Evolutionary conservation across 2,329 filamentous ascomycete genomes (phyloP).

Genomic region (Fusarium sororula): DNA sequence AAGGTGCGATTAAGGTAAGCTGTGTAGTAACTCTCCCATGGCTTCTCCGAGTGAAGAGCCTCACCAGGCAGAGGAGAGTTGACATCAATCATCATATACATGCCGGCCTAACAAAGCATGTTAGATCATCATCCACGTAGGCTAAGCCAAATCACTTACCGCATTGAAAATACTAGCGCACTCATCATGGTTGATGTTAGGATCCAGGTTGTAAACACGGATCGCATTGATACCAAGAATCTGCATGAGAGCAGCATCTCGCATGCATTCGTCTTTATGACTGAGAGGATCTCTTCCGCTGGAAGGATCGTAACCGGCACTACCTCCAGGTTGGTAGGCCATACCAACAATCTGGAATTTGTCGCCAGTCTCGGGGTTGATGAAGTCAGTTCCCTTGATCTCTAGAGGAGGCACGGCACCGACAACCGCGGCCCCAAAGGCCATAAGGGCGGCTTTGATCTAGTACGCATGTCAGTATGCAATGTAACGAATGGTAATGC

Average conservation of each 20-base stretch:
- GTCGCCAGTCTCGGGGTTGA: slow-evolving; percentile 66
- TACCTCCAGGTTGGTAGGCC: slow-evolving; percentile 75
- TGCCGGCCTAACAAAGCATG: slow-evolving; percentile 59
- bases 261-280: slow-evolving; percentile 65
- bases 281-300: slow-evolving; percentile 68
- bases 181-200: slow-evolving; percentile 71
- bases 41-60: slow-evolving; percentile 62
- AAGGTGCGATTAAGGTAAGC: slow-evolving; percentile 73
- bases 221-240: slow-evolving; percentile 72
- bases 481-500: neutral
- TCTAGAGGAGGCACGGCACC: slow-evolving; percentile 66
- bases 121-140: neutral
- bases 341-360: slow-evolving; percentile 73
- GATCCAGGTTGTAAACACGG: slow-evolving; percentile 75
- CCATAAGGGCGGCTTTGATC: slow-evolving; percentile 59
- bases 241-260: slow-evolving; percentile 74
- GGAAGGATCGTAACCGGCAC: slow-evolving; percentile 66
- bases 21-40: slow-evolving; percentile 68
- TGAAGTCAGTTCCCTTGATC: slow-evolving; percentile 66
- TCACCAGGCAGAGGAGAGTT: slow-evolving; percentile 71
- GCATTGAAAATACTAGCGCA: slow-evolving; percentile 75
- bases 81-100: slow-evolving; percentile 75
- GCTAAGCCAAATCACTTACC: slow-evolving; percentile 42
- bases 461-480: slow-evolving; percentile 30
- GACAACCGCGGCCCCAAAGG: slow-evolving; percentile 62